Percentiles rank a stretch among this genome's conserved stretches.
Conservation (phyloP, 441 rosid genomes). For the Raphanus hybrid region DNA sequence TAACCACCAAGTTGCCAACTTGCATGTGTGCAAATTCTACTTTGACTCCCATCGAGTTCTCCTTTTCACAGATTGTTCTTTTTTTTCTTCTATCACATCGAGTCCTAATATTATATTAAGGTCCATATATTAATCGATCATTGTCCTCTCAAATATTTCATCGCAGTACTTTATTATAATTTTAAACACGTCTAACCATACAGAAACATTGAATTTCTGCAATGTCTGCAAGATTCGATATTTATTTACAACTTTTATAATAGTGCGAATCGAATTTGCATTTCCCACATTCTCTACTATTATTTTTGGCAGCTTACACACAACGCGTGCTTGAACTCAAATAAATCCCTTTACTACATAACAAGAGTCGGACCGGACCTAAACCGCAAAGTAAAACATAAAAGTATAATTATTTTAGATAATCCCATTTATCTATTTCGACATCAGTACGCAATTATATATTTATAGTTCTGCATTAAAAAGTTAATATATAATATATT, state of each 20-base stretch:
- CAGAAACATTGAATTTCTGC: conserved; percentile 31
- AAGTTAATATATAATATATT: background rate
- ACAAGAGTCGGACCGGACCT: background rate
- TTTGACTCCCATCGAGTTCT: conserved; percentile 34
- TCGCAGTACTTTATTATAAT: background rate
- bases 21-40: conserved; percentile 42
- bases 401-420: background rate
- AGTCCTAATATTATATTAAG: background rate
- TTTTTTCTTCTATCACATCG: conserved; percentile 1
- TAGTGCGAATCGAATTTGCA: conserved; percentile 26
- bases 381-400: background rate
- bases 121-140: background rate
- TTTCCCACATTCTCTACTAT: too few relatives aligned
- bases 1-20: conserved; percentile 47
- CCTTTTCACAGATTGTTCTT: background rate
- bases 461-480: background rate
- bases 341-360: background rate
- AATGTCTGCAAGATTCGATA: conserved; percentile 28
- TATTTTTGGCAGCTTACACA: too few relatives aligned
- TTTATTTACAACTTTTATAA: conserved; percentile 10
- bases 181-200: conserved; percentile 6
- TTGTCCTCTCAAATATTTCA: conserved; percentile 30
- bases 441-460: background rate
- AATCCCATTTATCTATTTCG: background rate
- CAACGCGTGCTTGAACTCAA: background rate